Conservation (phyloP, 257 asterid genomes). For the Capsicum chinense region DNA sequence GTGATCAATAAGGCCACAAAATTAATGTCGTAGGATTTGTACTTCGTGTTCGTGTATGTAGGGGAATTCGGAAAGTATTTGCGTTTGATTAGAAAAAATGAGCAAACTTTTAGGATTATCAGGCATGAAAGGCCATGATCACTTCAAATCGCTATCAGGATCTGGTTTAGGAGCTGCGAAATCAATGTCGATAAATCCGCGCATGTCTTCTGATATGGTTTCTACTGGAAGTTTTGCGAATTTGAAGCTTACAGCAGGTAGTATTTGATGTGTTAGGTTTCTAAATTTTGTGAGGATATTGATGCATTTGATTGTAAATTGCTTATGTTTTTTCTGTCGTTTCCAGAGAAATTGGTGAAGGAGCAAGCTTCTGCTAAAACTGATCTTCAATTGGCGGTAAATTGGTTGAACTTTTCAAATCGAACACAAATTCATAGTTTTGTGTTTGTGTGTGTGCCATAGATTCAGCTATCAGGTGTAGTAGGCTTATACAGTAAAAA, state of each 20-base stretch:
- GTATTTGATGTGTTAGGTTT: neutral
- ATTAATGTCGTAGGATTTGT: neutral
- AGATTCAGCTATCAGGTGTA: slow-evolving; percentile 23
- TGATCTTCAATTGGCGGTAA: slow-evolving; percentile 88
- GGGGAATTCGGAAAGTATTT: neutral
- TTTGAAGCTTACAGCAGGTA: slow-evolving; percentile 93
- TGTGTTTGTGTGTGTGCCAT: neutral
- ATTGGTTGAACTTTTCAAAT: slow-evolving; percentile 2
- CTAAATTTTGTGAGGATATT: neutral
- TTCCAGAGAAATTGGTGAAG: slow-evolving; percentile 82
- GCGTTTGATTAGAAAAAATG: slow-evolving; percentile 49
- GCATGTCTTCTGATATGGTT: slow-evolving; percentile 54
- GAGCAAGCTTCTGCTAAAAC: slow-evolving; percentile 92
- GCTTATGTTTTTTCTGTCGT: slow-evolving; percentile 16
- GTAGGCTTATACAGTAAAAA: neutral
- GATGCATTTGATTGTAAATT: slow-evolving; percentile 27
- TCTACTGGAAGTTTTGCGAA: slow-evolving; percentile 77
- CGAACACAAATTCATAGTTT: neutral
- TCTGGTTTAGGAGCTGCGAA: slow-evolving; percentile 56
- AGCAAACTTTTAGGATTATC: slow-evolving; percentile 69
- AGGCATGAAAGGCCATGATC: slow-evolving; percentile 71
- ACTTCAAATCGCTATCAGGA: slow-evolving; percentile 53
- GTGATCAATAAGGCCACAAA: slow-evolving; percentile 1
- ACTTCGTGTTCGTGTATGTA: neutral
- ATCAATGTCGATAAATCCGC: slow-evolving; percentile 50